Evolutionary conservation across 768 basidiomycete genomes (phyloP), one percentile per base, ranked within the genome.

Genomic region (Hydnum rufescens): DNA sequence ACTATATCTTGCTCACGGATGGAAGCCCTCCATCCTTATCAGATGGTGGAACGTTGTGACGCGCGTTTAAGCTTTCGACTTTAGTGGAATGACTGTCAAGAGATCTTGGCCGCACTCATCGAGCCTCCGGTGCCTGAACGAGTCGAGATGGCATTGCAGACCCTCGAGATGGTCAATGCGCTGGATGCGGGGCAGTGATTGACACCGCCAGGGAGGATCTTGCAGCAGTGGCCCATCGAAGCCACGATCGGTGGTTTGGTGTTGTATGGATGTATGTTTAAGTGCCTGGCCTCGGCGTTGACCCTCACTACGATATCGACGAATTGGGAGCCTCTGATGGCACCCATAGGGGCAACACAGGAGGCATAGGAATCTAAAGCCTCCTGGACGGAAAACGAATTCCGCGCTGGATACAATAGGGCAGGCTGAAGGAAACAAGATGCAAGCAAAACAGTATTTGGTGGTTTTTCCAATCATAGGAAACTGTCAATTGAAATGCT

Each of bases 31-130:
- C 71, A 76, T 50, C 74, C 83, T 26, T 80, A 93, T 61, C 88
- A 90, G 63, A 79, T 79, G 1, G 92, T 95, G 32, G 92, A 95
- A 68, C 60, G 81, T 92, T 46, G 87, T 93, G 16, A 96, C 95
- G 90, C 90, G 90, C 62, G 76, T 96, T 64, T 93, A 93, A 61
- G 89, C 89, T 5, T 73, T 95, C 32, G 79, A 87, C 62, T 82
- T 95, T 62, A 83, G 86, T 4, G 77, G 75, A 42, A 77, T 89
- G 77, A 66, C 76, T 26, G 84, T 42, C 30, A 92, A 60, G 82
- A 92, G 55, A 88, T 95, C 22, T 71, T 96, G 32, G 77, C 75
- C 1, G 78, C 75, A 6, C 73, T 81, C 8, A 95, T 95, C 52
- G 90, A 96, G 62, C 82, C 92, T 16, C 92, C 92, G n/a, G 76